phyloP scores from a whole-genome alignment of 495 filamentous ascomycete genomes.

The Aspergillus coremiiformis region DNA sequence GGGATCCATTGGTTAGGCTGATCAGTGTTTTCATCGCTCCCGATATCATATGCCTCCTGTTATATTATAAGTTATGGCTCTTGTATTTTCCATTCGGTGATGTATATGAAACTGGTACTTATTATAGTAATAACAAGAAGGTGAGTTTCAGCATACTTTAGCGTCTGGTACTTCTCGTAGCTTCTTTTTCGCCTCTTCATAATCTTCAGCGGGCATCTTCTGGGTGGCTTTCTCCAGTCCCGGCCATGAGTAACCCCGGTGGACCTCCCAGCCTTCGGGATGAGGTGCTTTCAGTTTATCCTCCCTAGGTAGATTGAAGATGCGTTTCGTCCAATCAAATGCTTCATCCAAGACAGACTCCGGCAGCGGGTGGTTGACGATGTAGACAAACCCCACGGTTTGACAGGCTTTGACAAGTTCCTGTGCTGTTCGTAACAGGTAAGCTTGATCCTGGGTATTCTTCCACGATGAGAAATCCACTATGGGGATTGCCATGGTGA shows the following conservation, averaged over 20 bases:
- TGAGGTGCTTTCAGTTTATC: conserved; percentile 53
- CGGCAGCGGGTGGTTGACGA: conserved; percentile 48
- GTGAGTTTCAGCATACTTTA: conserved; percentile 23
- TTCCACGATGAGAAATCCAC: conserved; percentile 46
- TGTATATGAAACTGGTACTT: not conserved
- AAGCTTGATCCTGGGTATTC: conserved; percentile 14
- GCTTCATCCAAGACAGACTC: conserved; percentile 42
- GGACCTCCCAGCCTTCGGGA: conserved; percentile 47
- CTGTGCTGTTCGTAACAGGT: conserved; percentile 37
- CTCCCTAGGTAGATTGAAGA: conserved; percentile 39
- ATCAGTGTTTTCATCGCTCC: conserved; percentile 45
- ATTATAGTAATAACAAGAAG: not conserved
- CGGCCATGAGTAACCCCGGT: conserved; percentile 60
- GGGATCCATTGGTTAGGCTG: conserved; percentile 64
- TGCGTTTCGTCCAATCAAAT: conserved; percentile 44
- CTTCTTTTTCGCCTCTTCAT: conserved; percentile 26
- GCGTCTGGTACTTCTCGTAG: conserved; percentile 31
- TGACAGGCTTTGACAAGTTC: conserved; percentile 47
- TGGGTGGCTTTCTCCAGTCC: conserved; percentile 61
- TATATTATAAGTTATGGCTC: not conserved
- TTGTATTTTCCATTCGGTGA: not conserved
- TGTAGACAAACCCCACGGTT: conserved; percentile 53
- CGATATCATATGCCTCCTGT: conserved; percentile 62
- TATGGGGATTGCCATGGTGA: conserved; percentile 37
- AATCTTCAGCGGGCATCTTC: conserved; percentile 39